These are phyloP conservation scores for Conticribra guillardii DNA, from an alignment of 108 stramenopile species.

Conservation along the genomic window DNA sequence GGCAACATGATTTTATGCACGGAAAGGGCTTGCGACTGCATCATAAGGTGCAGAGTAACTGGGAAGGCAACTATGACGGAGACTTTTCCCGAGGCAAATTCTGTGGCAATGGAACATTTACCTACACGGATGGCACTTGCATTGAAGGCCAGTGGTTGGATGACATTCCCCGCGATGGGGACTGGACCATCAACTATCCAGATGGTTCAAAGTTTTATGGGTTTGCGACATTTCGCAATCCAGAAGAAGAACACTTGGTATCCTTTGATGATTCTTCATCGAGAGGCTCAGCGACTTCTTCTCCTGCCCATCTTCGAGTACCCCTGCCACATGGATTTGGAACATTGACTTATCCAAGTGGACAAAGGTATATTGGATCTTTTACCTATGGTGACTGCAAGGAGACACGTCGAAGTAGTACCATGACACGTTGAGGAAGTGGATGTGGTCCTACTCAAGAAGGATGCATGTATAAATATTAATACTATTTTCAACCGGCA, in stretches of 20 bases:
- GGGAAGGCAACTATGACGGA: conserved; percentile 36
- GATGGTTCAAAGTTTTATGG: conserved; percentile 49
- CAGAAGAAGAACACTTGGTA: too few species aligned
- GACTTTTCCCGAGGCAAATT: conserved; percentile 36
- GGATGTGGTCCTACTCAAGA: too few species aligned
- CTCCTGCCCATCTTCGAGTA: conserved; percentile 17
- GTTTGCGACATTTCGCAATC: conserved; percentile 35
- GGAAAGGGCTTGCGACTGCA: conserved; percentile 29
- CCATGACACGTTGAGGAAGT: too few species aligned
- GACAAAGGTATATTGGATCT: conserved; percentile 36
- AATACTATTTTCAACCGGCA: too few species aligned
- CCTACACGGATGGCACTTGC: conserved; percentile 34
- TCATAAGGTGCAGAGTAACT: conserved; percentile 8
- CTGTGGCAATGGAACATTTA: conserved; percentile 38
- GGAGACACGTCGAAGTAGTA: too few species aligned
- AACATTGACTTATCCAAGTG: conserved; percentile 37
- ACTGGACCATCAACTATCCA: conserved; percentile 51
- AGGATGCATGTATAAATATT: too few species aligned
- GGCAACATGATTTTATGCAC: conserved; percentile 34
- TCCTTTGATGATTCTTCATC: too few species aligned
- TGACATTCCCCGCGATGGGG: conserved; percentile 39
- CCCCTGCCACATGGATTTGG: conserved; percentile 48
- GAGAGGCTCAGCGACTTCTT: conserved; percentile 11
- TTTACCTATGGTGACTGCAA: conserved; percentile 38
- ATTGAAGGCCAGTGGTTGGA: conserved; percentile 52